Conservation (phyloP, 805 yeast species). For the Metschnikowia cubensis region DNA sequence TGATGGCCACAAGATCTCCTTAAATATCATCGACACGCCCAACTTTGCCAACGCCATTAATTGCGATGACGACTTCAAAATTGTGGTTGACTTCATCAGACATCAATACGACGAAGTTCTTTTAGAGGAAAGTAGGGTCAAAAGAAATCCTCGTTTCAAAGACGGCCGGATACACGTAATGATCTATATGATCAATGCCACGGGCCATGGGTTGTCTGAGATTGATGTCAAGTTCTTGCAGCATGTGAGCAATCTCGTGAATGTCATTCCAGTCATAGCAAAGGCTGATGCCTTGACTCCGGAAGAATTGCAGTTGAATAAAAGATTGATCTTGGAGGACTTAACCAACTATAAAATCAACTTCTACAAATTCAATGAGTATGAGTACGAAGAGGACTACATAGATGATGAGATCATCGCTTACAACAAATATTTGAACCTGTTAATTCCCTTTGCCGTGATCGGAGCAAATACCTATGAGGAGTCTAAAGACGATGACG, state of each 20-base stretch:
- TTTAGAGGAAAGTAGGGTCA: constrained; percentile 74
- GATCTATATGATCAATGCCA: constrained; percentile 43
- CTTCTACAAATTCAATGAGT: constrained; percentile 65
- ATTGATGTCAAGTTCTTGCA: constrained; percentile 41
- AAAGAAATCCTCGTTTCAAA: constrained; percentile 80
- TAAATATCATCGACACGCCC: constrained; percentile 78
- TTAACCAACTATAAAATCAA: constrained; percentile 67
- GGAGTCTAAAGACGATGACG: constrained; percentile 35
- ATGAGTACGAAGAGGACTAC: constrained; percentile 47
- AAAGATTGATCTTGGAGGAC: constrained; percentile 72
- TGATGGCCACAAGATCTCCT: constrained; percentile 76
- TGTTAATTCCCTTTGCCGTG: constrained; percentile 62
- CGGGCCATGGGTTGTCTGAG: constrained; percentile 42
- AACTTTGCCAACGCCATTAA: constrained; percentile 76
- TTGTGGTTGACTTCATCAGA: constrained; percentile 72
- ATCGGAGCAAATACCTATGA: constrained; percentile 66
- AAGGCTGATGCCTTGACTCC: constrained; percentile 43
- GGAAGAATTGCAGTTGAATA: constrained; percentile 56
- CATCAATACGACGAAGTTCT: constrained; percentile 82
- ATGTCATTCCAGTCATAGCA: constrained; percentile 41
- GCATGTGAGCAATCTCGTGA: constrained; percentile 40
- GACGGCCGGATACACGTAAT: constrained; percentile 76
- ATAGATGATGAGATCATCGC: constrained; percentile 62
- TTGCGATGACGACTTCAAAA: constrained; percentile 61
- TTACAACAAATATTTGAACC: constrained; percentile 61